These are phyloP conservation scores for Solanum peruvianum DNA, from an alignment of 257 asterid genomes.

Conservation along the genomic window DNA sequence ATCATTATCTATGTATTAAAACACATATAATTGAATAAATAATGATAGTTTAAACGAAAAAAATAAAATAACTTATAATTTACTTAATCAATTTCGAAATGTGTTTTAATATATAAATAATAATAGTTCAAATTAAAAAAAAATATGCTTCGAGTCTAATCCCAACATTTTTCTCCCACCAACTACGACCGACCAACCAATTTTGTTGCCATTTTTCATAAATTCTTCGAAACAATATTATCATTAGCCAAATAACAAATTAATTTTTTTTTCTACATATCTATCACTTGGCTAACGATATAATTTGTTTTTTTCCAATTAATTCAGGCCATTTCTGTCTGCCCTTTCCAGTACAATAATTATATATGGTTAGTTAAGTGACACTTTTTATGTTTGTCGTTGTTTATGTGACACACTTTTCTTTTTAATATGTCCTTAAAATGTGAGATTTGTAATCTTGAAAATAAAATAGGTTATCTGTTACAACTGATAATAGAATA, in stretches of 20 bases:
- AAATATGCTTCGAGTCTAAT: neutral
- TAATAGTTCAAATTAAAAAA: neutral
- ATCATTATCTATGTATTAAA: too few species aligned
- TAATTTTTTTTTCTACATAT: too few species aligned
- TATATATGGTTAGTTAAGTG: neutral
- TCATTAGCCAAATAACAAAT: neutral
- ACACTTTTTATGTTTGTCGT: neutral
- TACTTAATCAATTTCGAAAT: accelerated
- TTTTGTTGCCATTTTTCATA: neutral
- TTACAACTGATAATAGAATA: neutral
- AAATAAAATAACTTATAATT: neutral
- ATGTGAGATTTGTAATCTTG: neutral
- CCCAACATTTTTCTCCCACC: neutral
- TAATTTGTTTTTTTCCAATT: neutral
- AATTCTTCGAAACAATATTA: neutral
- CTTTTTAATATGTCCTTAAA: neutral
- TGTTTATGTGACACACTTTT: neutral
- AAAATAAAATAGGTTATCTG: neutral
- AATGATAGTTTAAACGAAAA: accelerated
- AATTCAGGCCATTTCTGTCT: neutral
- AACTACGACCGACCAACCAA: neutral
- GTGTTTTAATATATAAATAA: accelerated
- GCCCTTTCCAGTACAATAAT: neutral
- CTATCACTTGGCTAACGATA: neutral
- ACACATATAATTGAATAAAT: neutral